phyloP scores from a whole-genome alignment of 2,329 filamentous ascomycete genomes.

The Penicillium sp. region DNA sequence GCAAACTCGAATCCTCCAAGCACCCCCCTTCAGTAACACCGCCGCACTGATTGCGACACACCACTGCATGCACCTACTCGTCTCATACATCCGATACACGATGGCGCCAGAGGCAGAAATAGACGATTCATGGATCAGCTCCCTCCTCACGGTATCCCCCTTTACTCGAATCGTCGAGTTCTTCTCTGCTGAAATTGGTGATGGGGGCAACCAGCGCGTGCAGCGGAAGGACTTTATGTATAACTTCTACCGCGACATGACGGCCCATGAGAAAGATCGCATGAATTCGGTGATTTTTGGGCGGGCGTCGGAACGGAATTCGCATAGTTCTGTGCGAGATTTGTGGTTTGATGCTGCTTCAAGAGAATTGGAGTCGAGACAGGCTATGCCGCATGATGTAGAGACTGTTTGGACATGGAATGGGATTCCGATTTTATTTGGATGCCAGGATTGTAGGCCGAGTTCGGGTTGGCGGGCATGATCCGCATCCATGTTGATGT shows the following conservation, averaged over 20 bases:
- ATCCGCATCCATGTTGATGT: constrained; percentile 13
- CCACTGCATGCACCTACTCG: constrained; percentile 49
- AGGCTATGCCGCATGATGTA: constrained; percentile 41
- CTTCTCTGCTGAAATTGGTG: constrained; percentile 52
- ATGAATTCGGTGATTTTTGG: constrained; percentile 48
- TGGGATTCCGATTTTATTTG: constrained; percentile 44
- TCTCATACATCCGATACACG: constrained; percentile 47
- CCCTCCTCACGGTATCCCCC: constrained; percentile 48
- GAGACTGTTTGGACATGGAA: constrained; percentile 44
- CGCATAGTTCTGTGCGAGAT: constrained; percentile 43
- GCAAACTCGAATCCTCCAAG: constrained; percentile 46
- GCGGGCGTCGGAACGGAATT: constrained; percentile 35
- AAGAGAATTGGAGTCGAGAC: constrained; percentile 38
- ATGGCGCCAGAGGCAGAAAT: constrained; percentile 42
- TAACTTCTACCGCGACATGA: constrained; percentile 51
- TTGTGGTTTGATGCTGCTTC: constrained; percentile 50
- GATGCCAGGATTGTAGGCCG: constrained; percentile 42
- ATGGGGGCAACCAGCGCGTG: constrained; percentile 47
- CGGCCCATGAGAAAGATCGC: constrained; percentile 44
- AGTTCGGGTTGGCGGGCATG: constrained; percentile 42
- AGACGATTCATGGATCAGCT: constrained; percentile 50
- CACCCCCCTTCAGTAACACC: constrained; percentile 50
- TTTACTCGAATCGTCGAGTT: constrained; percentile 50
- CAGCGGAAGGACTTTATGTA: constrained; percentile 53
- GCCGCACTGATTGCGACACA: constrained; percentile 49